These are phyloP conservation scores for Chamaenerion angustifolium DNA, from an alignment of 345 rosid genomes.

Conservation along the genomic window DNA sequence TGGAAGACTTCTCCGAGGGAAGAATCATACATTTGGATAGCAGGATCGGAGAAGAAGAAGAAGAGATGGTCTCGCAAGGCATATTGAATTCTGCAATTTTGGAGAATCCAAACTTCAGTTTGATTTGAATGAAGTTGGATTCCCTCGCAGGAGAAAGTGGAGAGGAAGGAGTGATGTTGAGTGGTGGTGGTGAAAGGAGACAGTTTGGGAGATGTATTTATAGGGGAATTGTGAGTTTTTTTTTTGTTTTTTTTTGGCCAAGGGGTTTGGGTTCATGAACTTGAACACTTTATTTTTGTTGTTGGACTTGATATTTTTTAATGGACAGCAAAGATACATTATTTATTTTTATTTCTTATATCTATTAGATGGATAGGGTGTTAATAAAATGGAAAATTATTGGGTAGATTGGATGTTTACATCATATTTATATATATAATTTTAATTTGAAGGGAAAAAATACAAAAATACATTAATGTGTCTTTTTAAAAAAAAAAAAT, in stretches of 20 bases:
- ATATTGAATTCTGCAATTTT: not conserved
- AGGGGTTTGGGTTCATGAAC: constrained; percentile 38
- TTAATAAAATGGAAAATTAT: no score
- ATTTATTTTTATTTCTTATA: no score
- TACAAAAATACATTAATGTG: no score
- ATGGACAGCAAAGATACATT: no score
- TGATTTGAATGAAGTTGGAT: not conserved
- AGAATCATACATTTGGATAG: constrained; percentile 38
- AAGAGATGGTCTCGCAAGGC: constrained; percentile 1
- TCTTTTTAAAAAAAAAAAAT: no score
- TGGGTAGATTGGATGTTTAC: no score
- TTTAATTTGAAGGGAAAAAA: no score
- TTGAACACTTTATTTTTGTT: not conserved
- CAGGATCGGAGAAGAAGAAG: constrained; percentile 5
- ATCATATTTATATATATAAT: no score
- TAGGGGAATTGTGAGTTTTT: constrained; percentile 17
- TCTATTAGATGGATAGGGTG: no score
- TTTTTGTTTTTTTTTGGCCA: no score
- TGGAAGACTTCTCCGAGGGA: constrained; percentile 39
- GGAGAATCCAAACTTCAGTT: not conserved
- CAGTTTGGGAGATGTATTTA: constrained; percentile 18
- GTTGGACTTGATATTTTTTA: no score
- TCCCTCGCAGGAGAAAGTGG: constrained; percentile 1
- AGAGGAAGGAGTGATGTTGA: constrained; percentile 4
- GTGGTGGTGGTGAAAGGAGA: constrained; percentile 6